A percentile compares a stretch with the other conserved stretches of the same genome.
These are phyloP conservation scores for Nannochloropsis gaditana DNA, from an alignment of 108 stramenopile genomes.

Conservation along the genomic window DNA sequence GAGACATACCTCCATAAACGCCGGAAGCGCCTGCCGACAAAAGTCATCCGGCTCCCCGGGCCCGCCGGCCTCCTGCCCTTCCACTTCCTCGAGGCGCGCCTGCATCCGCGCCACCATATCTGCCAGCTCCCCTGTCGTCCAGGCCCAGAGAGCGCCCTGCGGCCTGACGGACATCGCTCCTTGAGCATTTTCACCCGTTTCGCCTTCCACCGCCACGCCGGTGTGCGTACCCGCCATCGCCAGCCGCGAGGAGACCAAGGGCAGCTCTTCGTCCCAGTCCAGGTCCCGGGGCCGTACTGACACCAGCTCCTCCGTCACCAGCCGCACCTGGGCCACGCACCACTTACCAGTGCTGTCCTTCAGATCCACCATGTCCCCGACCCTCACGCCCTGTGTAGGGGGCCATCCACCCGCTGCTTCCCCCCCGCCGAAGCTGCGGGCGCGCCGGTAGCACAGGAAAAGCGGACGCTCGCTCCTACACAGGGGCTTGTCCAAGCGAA, in stretches of 20 bases:
- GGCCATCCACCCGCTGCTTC: neutral
- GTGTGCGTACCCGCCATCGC: neutral
- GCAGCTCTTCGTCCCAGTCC: neutral
- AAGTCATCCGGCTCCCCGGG: neutral
- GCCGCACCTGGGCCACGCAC: constrained; percentile 14
- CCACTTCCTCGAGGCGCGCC: neutral
- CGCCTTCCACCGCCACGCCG: neutral
- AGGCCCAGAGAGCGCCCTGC: neutral
- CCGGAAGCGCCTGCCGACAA: neutral
- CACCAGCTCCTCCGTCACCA: neutral
- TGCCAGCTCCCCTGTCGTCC: neutral
- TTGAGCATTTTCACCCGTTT: neutral
- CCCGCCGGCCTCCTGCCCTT: neutral
- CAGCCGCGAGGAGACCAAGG: neutral
- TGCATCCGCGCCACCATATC: neutral
- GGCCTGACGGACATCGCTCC: neutral
- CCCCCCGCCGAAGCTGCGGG: neutral
- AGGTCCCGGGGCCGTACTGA: neutral
- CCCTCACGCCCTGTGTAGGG: neutral
- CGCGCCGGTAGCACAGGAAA: neutral
- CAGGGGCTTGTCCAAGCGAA: neutral
- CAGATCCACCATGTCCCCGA: neutral
- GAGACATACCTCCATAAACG: constrained; percentile 1
- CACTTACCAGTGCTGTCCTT: neutral
- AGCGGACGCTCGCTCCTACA: neutral